phyloP scores from a whole-genome alignment of 225 moss, liverwort and hornwort genomes.

The Pseudoscleropodium purum region DNA sequence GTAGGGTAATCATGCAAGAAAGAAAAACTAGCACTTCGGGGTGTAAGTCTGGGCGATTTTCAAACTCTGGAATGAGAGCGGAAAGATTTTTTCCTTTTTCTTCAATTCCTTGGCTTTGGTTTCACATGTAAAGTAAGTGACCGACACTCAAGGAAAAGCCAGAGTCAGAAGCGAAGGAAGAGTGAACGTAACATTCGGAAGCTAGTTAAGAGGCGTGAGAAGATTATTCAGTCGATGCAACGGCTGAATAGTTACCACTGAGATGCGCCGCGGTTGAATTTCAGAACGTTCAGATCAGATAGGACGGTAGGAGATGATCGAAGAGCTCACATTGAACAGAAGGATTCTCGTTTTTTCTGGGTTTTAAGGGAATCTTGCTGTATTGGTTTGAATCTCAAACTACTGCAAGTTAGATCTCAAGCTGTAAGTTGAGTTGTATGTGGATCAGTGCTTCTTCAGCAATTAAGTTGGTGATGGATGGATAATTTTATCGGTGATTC shows the following conservation, averaged over 20 bases:
- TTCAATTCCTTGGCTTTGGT: too few species aligned
- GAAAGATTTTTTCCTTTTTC: fast-evolving
- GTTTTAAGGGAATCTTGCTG: background rate
- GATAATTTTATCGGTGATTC: background rate
- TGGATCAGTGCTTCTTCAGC: background rate
- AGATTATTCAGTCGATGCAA: background rate
- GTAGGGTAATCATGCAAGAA: background rate
- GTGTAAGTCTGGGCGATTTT: background rate
- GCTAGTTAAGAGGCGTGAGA: background rate
- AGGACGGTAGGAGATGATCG: background rate
- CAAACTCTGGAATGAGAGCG: background rate
- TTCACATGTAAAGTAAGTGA: too few species aligned
- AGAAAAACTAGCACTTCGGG: background rate
- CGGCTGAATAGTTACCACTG: background rate
- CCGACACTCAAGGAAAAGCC: too few species aligned
- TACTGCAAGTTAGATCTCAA: too few species aligned
- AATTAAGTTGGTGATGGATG: background rate
- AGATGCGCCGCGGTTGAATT: background rate
- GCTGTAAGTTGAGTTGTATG: too few species aligned
- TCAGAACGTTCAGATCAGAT: background rate
- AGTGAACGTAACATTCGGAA: background rate
- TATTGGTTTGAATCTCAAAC: background rate
- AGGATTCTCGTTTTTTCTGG: background rate
- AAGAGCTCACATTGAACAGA: background rate
- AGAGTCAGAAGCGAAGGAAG: too few species aligned